Conservation (phyloP, 306 rosid genomes). For the Citrullus mucosospermus region DNA sequence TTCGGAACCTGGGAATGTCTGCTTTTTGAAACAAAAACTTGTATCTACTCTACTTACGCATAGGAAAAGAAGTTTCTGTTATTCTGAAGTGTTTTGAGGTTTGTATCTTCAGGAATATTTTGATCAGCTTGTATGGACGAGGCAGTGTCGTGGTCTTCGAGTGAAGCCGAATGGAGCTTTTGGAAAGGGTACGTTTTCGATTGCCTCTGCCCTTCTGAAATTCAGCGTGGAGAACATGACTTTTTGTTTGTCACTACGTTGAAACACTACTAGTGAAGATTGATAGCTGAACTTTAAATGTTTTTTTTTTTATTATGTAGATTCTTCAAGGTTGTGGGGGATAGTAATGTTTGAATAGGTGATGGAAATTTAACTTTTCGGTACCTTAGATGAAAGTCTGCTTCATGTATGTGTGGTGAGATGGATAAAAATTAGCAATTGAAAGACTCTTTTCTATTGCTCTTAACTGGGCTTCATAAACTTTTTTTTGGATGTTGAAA, state of each 20-base stretch:
- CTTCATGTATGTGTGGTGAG: not conserved
- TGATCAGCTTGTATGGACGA: conserved; percentile 33
- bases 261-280: not conserved
- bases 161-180: conserved; percentile 44
- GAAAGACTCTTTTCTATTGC: not conserved
- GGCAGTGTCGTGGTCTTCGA: conserved; percentile 34
- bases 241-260: not conserved
- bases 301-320: not conserved
- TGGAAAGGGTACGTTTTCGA: conserved; percentile 46
- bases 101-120: conserved; percentile 42
- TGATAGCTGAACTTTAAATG: not conserved
- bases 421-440: not conserved
- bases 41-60: not conserved
- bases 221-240: not conserved
- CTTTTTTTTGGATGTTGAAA: not conserved
- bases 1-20: not conserved
- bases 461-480: not conserved
- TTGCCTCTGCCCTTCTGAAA: not conserved
- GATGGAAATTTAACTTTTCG: not conserved
- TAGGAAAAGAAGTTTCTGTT: not conserved
- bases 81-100: not conserved
- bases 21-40: not conserved
- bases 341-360: not conserved
- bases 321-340: not conserved
- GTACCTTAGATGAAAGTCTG: not conserved